phyloP scores from a whole-genome alignment of 73 alveolate species.

The Urostyla sp. region DNA sequence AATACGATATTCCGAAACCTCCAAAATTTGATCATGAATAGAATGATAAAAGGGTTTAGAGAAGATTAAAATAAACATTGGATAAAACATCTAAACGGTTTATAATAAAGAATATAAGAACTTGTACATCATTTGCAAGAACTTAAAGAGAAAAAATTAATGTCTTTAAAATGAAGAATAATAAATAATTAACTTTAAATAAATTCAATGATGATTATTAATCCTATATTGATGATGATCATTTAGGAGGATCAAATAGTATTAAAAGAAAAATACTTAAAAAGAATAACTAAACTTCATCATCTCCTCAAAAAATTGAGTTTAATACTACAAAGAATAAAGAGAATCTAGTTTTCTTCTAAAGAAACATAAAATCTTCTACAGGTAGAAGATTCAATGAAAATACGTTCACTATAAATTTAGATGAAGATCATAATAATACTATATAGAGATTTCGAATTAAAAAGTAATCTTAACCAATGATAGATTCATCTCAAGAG shows the following conservation, averaged over 20 bases:
- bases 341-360: background rate
- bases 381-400: background rate
- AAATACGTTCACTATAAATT: background rate
- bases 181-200: background rate
- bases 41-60: constrained; percentile 6
- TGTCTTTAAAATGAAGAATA: background rate
- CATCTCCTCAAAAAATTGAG: background rate
- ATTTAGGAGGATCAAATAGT: background rate
- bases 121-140: constrained; percentile 27
- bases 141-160: constrained; percentile 35
- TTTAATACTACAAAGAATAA: background rate
- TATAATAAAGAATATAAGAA: constrained; percentile 30
- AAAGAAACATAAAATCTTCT: background rate
- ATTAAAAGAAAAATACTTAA: too few species aligned
- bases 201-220: background rate
- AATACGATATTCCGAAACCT: constrained; percentile 24
- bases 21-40: constrained; percentile 14
- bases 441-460: background rate
- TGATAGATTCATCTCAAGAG: too few species aligned
- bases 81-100: constrained; percentile 24
- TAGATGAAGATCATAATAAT: background rate
- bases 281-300: background rate
- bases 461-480: background rate
- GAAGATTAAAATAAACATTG: constrained; percentile 12
- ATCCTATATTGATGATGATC: background rate